Percentiles rank a stretch among this genome's conserved stretches.
phyloP scores from a whole-genome alignment of 331 rosid species.

The Stylosanthes scabra region DNA sequence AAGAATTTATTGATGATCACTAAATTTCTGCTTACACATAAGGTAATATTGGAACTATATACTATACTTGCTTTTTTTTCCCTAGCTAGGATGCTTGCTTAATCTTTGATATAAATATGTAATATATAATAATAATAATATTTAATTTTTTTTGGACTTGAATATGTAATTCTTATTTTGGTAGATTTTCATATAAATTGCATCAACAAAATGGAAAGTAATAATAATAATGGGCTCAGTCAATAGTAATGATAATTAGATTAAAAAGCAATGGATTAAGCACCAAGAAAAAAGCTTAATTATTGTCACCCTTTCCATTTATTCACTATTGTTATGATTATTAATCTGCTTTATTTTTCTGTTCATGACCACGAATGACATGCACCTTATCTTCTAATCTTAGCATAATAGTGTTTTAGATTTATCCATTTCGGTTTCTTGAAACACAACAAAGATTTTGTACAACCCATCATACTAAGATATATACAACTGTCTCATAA shows the following conservation, averaged over 20 bases:
- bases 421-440: constrained; percentile 16
- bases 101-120: too few species aligned
- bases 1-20: too few species aligned
- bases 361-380: constrained; percentile 31
- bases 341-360: constrained; percentile 18
- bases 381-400: neutral
- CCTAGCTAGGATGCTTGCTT: too few species aligned
- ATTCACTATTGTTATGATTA: constrained; percentile 37
- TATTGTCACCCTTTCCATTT: constrained; percentile 49
- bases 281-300: constrained; percentile 44
- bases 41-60: too few species aligned
- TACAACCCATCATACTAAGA: neutral
- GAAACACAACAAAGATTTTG: neutral
- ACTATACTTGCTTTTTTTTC: too few species aligned
- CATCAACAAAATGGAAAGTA: neutral
- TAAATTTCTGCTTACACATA: too few species aligned
- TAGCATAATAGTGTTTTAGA: neutral
- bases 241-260: constrained; percentile 50
- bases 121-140: too few species aligned
- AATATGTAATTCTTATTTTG: too few species aligned
- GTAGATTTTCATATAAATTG: neutral
- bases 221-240: constrained; percentile 40
- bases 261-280: constrained; percentile 46
- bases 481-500: constrained; percentile 31
- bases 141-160: too few species aligned